Evolutionary conservation across 495 filamentous ascomycete genomes (phyloP), one percentile per base, ranked within the genome.

Genomic region (Elasticomyces elasticus): DNA sequence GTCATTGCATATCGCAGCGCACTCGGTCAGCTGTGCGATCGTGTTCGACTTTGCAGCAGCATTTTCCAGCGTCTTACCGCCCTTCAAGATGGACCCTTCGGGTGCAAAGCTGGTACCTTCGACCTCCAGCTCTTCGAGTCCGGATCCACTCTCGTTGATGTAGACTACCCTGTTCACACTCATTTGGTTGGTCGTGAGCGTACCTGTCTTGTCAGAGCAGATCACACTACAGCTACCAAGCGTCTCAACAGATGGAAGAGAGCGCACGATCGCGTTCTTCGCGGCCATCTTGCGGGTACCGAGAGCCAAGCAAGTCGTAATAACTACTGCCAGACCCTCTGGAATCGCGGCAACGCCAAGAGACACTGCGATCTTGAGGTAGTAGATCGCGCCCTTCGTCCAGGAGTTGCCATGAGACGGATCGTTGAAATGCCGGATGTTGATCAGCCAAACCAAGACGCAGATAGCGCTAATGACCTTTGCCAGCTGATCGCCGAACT

Each of bases 131-230:
- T 97, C 89, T 62, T 94, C 88, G 15, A 99, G 70, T 38, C 79
- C 83, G 45, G 74, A 76, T 33, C 88, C 89, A 48, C 78, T 72
- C 54, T 81, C 76, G 60, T 76, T 82, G 62, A 99, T 72, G 65
- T 86, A 87, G 26, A 95, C 86, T 37, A 96, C 75, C 71, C 90
- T 95, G 67, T 81, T 91, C 49, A 95, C 94, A 64, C 92, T 96
- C 94, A 99, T 99, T 71, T 99, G 89, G 72, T 97, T 99, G 31
- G 94, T 99, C 24, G 94, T 99, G 66, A 99, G 72, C 22, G 94
- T 99, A 58, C 94, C 94, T 1, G 94, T 99, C 76, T 99, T 99
- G 73, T 99, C 94, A n/a, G 94, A 99, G 73, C 94, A 99, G 66
- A 99, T 95, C 51, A 99, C 89, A 64, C 92, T 97, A 76, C 94